phyloP scores from a whole-genome alignment of 2,329 filamentous ascomycete genomes.

The Hypoxylon sp. region DNA sequence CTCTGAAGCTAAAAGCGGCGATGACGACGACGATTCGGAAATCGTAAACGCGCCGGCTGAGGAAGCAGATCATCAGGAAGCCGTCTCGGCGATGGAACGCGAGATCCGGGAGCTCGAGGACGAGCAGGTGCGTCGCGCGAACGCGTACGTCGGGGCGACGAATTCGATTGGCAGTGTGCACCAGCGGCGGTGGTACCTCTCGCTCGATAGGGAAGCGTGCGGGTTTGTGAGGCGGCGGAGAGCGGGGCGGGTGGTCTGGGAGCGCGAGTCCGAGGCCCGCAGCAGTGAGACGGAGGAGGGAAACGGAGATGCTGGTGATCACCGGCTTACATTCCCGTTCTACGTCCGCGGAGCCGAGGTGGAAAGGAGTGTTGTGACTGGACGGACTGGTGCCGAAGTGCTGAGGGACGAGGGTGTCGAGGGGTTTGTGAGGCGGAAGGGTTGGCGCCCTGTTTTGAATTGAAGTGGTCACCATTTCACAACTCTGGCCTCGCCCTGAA shows the following conservation, averaged over 20 bases:
- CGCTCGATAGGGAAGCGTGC: conserved; percentile 71
- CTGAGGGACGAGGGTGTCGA: conserved; percentile 72
- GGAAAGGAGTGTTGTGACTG: conserved; percentile 78
- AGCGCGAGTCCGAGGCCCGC: conserved; percentile 33
- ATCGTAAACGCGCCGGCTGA: conserved; percentile 44
- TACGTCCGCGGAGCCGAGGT: conserved; percentile 71
- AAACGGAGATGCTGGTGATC: conserved; percentile 33
- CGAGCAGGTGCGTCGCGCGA: conserved; percentile 69
- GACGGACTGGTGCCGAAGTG: conserved; percentile 70
- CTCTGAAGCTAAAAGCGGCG: conserved; percentile 1
- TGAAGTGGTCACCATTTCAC: conserved; percentile 43
- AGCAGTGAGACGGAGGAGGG: conserved; percentile 5
- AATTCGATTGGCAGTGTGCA: conserved; percentile 78
- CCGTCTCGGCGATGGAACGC: conserved; percentile 57
- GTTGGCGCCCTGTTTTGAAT: conserved; percentile 68
- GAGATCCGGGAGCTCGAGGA: conserved; percentile 65
- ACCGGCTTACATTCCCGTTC: conserved; percentile 68
- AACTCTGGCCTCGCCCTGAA: background rate
- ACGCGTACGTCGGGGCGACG: conserved; percentile 75
- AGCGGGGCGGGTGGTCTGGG: conserved; percentile 48
- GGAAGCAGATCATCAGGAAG: conserved; percentile 35
- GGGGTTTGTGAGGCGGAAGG: conserved; percentile 70
- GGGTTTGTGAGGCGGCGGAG: conserved; percentile 65
- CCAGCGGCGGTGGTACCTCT: conserved; percentile 76
- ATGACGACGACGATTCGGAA: conserved; percentile 41